These are phyloP conservation scores for Inosperma sp. DNA, from an alignment of 768 basidiomycete species.

Conservation along the genomic window DNA sequence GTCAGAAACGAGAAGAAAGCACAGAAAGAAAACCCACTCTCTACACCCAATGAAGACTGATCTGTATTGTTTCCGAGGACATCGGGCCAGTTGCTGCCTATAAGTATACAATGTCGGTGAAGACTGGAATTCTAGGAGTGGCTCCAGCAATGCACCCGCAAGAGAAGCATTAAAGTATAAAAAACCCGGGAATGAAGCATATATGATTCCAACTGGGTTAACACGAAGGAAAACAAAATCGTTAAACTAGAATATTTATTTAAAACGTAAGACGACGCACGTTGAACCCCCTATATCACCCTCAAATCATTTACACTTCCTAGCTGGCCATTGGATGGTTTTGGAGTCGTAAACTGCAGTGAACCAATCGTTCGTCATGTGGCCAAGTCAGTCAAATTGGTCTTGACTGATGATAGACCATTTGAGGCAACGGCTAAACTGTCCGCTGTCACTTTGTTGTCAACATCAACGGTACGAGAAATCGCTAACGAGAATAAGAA, in stretches of 20 bases:
- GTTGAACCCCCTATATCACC: constrained; percentile 38
- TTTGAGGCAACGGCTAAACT: constrained; percentile 20
- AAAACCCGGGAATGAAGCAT: constrained; percentile 39
- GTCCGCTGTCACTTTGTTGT: constrained; percentile 32
- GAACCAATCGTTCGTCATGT: constrained; percentile 42
- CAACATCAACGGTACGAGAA: constrained; percentile 35
- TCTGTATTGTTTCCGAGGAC: neutral
- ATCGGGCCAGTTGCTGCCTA: neutral
- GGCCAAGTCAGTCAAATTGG: constrained; percentile 37
- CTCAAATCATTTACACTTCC: constrained; percentile 32
- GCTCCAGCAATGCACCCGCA: constrained; percentile 40
- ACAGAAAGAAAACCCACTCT: neutral
- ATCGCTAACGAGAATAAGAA: constrained; percentile 35
- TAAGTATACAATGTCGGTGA: constrained; percentile 8
- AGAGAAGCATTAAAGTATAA: constrained; percentile 41
- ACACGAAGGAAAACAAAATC: neutral
- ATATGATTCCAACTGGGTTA: constrained; percentile 35
- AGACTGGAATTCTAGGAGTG: constrained; percentile 41
- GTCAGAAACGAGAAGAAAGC: neutral
- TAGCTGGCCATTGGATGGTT: constrained; percentile 29
- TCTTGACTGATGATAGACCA: neutral
- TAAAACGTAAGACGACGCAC: constrained; percentile 21
- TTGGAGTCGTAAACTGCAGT: constrained; percentile 46
- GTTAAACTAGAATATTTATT: neutral
- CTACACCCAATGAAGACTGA: neutral